Evolutionary conservation across 2,329 filamentous ascomycete species (phyloP).

Genomic region (Bimuria novae-zelandiae): DNA sequence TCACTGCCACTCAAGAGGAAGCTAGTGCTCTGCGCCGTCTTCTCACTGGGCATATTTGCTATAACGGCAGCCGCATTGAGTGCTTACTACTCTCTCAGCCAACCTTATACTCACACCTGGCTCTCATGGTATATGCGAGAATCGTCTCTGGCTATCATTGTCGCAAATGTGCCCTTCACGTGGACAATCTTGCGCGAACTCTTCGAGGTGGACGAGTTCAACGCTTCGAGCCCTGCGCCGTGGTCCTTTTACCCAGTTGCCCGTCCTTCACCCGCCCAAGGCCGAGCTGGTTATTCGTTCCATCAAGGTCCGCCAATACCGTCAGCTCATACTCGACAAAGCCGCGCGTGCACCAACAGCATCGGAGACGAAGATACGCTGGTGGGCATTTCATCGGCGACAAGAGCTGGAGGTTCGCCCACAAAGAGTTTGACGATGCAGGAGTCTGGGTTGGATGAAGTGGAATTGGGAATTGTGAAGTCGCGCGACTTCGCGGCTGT

Average conservation of each 20-base stretch:
- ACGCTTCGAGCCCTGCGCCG: conserved; percentile 32
- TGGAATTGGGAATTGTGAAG: too few species aligned
- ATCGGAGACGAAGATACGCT: not conserved
- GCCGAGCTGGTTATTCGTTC: not conserved
- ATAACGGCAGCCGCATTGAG: conserved; percentile 55
- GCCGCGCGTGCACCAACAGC: not conserved
- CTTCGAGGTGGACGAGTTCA: conserved; percentile 48
- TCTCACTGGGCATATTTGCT: conserved; percentile 59
- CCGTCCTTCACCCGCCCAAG: not conserved
- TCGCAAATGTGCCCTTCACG: conserved; percentile 57
- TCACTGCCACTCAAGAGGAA: conserved; percentile 55
- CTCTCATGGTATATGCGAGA: conserved; percentile 42
- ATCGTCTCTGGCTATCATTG: conserved; percentile 42
- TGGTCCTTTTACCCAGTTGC: conserved; percentile 1
- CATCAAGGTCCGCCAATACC: not conserved
- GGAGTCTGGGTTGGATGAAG: too few species aligned
- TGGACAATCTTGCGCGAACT: conserved; percentile 58
- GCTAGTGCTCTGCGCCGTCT: conserved; percentile 59
- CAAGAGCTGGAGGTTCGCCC: not conserved
- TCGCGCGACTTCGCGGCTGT: too few species aligned
- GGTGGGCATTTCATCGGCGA: not conserved
- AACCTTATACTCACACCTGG: conserved; percentile 33
- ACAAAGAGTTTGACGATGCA: not conserved
- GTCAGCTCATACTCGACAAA: not conserved
- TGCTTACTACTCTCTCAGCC: conserved; percentile 49